These are phyloP conservation scores for Pontederia crassipes DNA, from an alignment of 176 grass and related monocot species.

Conservation along the genomic window DNA sequence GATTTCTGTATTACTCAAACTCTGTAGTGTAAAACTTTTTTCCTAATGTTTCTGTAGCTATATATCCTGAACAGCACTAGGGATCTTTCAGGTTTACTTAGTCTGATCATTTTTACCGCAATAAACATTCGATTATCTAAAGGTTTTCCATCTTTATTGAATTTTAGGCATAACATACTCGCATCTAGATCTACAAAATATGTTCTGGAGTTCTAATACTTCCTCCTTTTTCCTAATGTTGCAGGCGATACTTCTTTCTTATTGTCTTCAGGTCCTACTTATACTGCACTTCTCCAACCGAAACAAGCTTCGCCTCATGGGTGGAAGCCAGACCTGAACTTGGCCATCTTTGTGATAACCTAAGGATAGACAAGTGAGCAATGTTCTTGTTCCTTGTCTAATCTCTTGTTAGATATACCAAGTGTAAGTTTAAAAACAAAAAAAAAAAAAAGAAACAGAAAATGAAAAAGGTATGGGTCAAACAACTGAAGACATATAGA, in stretches of 20 bases:
- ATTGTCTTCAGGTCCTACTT: slow-evolving; percentile 92
- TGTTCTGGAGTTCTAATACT: slow-evolving; percentile 11
- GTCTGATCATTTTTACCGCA: no score
- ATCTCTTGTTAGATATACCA: not conserved
- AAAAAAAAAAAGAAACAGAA: no score
- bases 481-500: no score
- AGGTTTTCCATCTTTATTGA: no score
- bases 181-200: not conserved
- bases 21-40: no score
- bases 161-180: not conserved
- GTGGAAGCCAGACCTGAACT: slow-evolving; percentile 90
- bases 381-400: not conserved
- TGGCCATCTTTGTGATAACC: slow-evolving; percentile 88
- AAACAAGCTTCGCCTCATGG: slow-evolving; percentile 69
- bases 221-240: slow-evolving; percentile 10
- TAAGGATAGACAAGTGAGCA: slow-evolving; percentile 68
- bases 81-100: no score
- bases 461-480: no score
- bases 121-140: no score
- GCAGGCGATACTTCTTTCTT: slow-evolving; percentile 92
- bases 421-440: no score
- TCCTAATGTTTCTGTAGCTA: no score
- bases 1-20: no score
- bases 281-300: slow-evolving; percentile 37
- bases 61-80: no score